Evolutionary conservation across 1,139 yeast genomes (phyloP).

Genomic region (Candida sanyaensis): DNA sequence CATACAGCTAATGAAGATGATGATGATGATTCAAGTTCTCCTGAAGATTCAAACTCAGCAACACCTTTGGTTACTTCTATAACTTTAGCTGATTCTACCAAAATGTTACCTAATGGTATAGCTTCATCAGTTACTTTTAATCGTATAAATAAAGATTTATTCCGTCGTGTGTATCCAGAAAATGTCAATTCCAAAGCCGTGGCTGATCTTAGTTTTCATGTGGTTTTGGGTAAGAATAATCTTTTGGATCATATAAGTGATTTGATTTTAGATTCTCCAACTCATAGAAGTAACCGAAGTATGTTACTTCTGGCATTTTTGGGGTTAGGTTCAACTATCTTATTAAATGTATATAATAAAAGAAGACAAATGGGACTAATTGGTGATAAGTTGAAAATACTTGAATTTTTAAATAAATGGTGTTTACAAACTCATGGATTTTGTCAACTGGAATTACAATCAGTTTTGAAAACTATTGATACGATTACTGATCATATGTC

Average conservation of each 20-base stretch:
- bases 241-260: slow-evolving; percentile 17
- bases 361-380: slow-evolving; percentile 3
- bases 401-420: slow-evolving; percentile 14
- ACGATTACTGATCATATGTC: slow-evolving; percentile 1
- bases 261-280: slow-evolving; percentile 1
- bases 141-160: slow-evolving; percentile 4
- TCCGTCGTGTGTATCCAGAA: slow-evolving; percentile 7
- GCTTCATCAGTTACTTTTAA: slow-evolving; percentile 5
- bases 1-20: slow-evolving; percentile 16
- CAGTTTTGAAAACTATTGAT: slow-evolving; percentile 9
- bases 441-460: slow-evolving; percentile 15
- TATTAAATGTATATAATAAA: slow-evolving; percentile 16
- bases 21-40: slow-evolving; percentile 2
- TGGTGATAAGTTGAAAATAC: not conserved
- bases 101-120: slow-evolving; percentile 13
- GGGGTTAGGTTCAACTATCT: slow-evolving; percentile 22
- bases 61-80: not conserved
- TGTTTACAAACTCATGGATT: slow-evolving; percentile 20
- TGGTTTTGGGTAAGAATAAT: slow-evolving; percentile 14
- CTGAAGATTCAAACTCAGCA: not conserved
- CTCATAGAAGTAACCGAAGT: not conserved
- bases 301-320: slow-evolving; percentile 13
- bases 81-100: not conserved
- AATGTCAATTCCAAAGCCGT: slow-evolving; percentile 5
- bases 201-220: slow-evolving; percentile 15